Evolutionary conservation across 2,329 filamentous ascomycete species (phyloP), one percentile per base, ranked within the genome.

Genomic region (Colletotrichum tropicicola): DNA sequence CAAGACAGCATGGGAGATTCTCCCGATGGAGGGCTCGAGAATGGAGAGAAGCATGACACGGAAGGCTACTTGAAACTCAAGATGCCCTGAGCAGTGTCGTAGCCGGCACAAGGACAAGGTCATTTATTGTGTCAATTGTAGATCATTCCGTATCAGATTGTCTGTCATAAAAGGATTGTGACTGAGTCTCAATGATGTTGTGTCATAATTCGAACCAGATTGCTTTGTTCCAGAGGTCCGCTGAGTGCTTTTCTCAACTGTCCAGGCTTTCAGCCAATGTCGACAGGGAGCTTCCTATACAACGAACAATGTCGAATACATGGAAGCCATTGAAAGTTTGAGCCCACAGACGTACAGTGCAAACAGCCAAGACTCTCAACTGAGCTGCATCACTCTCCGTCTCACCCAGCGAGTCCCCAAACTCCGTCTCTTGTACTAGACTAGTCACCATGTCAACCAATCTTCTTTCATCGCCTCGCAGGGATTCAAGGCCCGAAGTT

Each of bases 51-150:
- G 28, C 59, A 59, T 15, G 59, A 63, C 2, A 59, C 53, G 15
- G 23, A 45, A 5, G 17, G 59, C 3, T 63, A 59, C 19, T n/a
- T 51, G 23, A 51, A 30, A 27, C n/a, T 63, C 17, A 63, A 63
- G 13, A 63, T 63, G 59, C 59, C 59, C 10, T 63, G 13, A 61
- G 5, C 15, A 15, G n/a, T n/a, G n/a, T n/a, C n/a, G n/a, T 35
- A 35, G n/a, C n/a, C n/a, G n/a, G n/a, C n/a, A n/a, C n/a, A n/a
- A n/a, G n/a, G n/a, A n/a, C n/a, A n/a, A n/a, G n/a, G n/a, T n/a
- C n/a, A n/a, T n/a, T n/a, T n/a, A n/a, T n/a, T n/a, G n/a, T n/a
- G n/a, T n/a, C n/a, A n/a, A n/a, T n/a, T n/a, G n/a, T n/a, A n/a
- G n/a, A n/a, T n/a, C n/a, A n/a, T n/a, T n/a, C n/a, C n/a, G n/a